phyloP scores from a whole-genome alignment of 176 grass and related monocot genomes.

The Zea luxurians region DNA sequence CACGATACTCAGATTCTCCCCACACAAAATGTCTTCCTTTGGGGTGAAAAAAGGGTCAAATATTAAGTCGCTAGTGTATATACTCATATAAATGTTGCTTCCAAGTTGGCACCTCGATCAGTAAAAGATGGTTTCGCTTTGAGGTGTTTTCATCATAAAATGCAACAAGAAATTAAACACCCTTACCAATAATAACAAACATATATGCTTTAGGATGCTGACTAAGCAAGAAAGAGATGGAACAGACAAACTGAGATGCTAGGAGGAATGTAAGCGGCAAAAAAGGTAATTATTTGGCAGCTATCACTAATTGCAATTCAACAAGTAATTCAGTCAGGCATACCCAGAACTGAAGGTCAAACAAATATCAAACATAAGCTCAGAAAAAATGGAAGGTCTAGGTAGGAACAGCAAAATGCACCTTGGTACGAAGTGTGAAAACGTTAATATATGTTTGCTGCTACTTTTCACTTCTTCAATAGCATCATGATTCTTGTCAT shows the following conservation, averaged over 20 bases:
- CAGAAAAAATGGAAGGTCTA: neutral
- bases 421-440: conserved; percentile 98
- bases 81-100: neutral
- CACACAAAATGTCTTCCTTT: neutral
- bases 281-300: neutral
- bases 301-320: neutral
- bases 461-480: conserved; percentile 74
- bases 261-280: neutral
- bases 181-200: neutral
- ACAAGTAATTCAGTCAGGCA: conserved; percentile 27
- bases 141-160: conserved; percentile 11
- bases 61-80: neutral
- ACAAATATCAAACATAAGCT: neutral
- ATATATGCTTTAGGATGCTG: conserved; percentile 22
- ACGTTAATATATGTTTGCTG: conserved; percentile 76
- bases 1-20: too few species aligned
- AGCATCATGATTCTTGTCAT: conserved; percentile 68
- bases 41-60: neutral
- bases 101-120: neutral
- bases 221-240: neutral
- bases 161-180: neutral
- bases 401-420: conserved; percentile 34
- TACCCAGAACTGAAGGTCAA: conserved; percentile 16
- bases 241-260: neutral
- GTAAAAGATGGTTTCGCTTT: neutral